Percentiles rank a stretch among this genome's conserved stretches.
Conservation (phyloP, 352 stramenopile genomes). For the Bremia lactucae region DNA sequence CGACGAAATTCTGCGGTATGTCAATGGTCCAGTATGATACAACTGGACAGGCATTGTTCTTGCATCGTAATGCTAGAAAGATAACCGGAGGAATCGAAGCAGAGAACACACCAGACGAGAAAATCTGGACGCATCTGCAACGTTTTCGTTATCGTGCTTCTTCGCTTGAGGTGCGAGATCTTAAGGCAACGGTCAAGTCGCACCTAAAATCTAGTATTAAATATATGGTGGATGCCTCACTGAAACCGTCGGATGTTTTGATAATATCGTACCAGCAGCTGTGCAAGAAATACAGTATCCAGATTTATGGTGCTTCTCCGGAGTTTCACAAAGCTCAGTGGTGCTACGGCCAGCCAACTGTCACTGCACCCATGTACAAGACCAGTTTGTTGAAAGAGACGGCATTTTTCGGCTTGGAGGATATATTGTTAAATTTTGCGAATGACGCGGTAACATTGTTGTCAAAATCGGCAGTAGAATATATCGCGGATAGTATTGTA, state of each 20-base stretch:
- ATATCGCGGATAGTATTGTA: constrained; percentile 12
- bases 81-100: constrained; percentile 5
- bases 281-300: constrained; percentile 26
- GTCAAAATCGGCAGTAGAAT: constrained; percentile 2
- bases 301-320: constrained; percentile 31
- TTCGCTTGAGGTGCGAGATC: constrained; percentile 4
- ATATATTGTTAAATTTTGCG: constrained; percentile 23
- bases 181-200: constrained; percentile 5
- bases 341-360: constrained; percentile 32
- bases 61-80: constrained; percentile 36
- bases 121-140: constrained; percentile 48
- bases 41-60: constrained; percentile 22
- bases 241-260: constrained; percentile 5
- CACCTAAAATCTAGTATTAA: constrained; percentile 1
- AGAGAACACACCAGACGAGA: not conserved
- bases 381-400: constrained; percentile 28
- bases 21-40: constrained; percentile 32
- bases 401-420: constrained; percentile 19
- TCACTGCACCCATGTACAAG: constrained; percentile 15
- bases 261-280: constrained; percentile 19
- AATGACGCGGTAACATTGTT: constrained; percentile 21
- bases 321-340: constrained; percentile 25
- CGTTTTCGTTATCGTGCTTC: constrained; percentile 18
- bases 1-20: constrained; percentile 27
- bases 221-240: constrained; percentile 6